Evolutionary conservation across 306 rosid genomes (phyloP), one percentile per base, ranked within the genome.

Genomic region (Styphnolobium japonicum): DNA sequence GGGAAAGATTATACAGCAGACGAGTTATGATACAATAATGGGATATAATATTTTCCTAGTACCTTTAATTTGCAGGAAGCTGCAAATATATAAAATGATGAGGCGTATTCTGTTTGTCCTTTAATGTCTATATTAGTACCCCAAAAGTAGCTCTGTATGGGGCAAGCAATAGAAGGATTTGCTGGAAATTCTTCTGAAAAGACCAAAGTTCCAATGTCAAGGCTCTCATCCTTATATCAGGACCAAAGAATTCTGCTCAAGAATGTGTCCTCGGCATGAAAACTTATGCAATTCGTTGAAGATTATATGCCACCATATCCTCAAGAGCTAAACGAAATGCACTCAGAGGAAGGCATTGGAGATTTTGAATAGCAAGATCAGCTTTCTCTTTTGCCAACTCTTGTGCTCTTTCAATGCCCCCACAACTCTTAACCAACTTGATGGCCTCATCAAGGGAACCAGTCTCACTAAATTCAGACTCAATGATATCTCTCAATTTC

Each of bases 341-440:
- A 4, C 91, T 80, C 34, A 21, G 88, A 49, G 98, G 98, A 73
- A 96, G 99, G 78, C 92, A 89, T 48, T 87, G 94, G 25, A 96
- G 93, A 81, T 71, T 90, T 75, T 89, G 92, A 64, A 93, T 89
- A 10, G 99, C 99, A 21, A 87, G 85, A 80, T 93, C 89, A 14
- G 99, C 99, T 81, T 93, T 96, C 86, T 91, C 91, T 79, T 73
- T 88, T 0, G 99, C 99, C 49, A 96, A 77, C 71, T 87, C 94
- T 43, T 53, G 92, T 7, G 99, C 98, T 80, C 87, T 86, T 85
- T 91, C 94, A 21, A 93, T 91, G 68, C 99, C 96, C 2, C 97
- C 97, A 21, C 86, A 70, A 80, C 88, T 81, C 87, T 90, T 93
- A 22, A 96, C 93, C 85, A 96, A 76, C 23, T 66, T 60, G 60